These are phyloP conservation scores for Pseudogymnoascus verrucosus DNA, from an alignment of 2,329 filamentous ascomycete species.

Conservation along the genomic window DNA sequence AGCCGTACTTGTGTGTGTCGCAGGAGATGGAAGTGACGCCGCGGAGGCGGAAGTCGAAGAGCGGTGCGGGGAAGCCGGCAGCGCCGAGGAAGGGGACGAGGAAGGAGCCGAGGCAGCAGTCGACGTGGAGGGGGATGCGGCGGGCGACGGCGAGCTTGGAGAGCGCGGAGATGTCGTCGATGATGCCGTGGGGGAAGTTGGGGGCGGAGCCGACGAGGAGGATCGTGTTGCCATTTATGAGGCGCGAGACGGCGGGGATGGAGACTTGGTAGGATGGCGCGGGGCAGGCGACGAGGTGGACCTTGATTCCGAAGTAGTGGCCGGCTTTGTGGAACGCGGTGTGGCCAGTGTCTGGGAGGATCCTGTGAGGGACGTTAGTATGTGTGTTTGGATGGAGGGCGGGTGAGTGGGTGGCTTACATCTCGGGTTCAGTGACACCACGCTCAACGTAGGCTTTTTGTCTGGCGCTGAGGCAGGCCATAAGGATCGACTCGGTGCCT, in stretches of 20 bases:
- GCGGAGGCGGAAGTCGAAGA: slow-evolving; percentile 88
- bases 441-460: slow-evolving; percentile 83
- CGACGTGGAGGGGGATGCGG: slow-evolving; percentile 83
- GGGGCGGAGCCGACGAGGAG: slow-evolving; percentile 90
- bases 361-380: slow-evolving; percentile 46
- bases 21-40: slow-evolving; percentile 94
- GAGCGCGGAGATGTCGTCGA: slow-evolving; percentile 83
- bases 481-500: slow-evolving; percentile 92
- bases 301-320: slow-evolving; percentile 93
- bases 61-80: slow-evolving; percentile 82
- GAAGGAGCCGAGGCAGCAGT: slow-evolving; percentile 96
- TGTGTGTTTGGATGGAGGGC: slow-evolving; percentile 7
- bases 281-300: slow-evolving; percentile 81
- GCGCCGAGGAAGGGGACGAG: slow-evolving; percentile 84
- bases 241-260: slow-evolving; percentile 64
- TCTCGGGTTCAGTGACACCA: slow-evolving; percentile 86
- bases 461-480: slow-evolving; percentile 84
- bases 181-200: slow-evolving; percentile 97
- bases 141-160: slow-evolving; percentile 74
- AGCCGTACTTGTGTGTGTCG: slow-evolving; percentile 98
- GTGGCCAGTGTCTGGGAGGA: slow-evolving; percentile 88
- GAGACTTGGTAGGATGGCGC: slow-evolving; percentile 81
- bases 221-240: slow-evolving; percentile 91
- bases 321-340: slow-evolving; percentile 94
- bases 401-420: slow-evolving; percentile 46